Base-by-base conservation (phyloP, 1,284 basidiomycete species). In the Vanrija humicola region DNA sequence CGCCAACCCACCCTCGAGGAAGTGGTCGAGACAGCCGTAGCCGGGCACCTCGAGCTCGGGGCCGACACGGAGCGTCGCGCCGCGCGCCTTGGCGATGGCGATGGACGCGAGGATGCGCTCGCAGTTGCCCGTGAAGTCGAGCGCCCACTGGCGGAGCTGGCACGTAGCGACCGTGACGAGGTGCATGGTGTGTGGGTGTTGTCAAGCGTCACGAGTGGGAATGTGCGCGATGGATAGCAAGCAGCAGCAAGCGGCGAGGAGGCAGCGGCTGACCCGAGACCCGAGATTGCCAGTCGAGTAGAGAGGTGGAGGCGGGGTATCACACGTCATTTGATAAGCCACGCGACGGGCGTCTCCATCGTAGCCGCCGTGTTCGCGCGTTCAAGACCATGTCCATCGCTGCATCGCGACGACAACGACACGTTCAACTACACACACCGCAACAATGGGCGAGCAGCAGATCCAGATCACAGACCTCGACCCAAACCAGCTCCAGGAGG, bases 1-100 rank as follows among this genome's bases (percentile, higher is more conserved):
- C 23, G 1, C 16, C 25, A 5, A 53, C 69, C 63, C 56, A 74
- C 77, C 75, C 60, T 78, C 77, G 5, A 78, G 66, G 59, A 78
- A 96, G 66, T 97, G 93, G 72, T 97, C 93, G 50, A 92, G 81
- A 74, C 94, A 97, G 3, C 93, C 93, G 77, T 96, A 96, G 5
- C 93, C 93, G 25, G 94, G 88, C 63, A 99, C 91, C 77, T 99
- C 96, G n/a, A 98, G 82, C 75, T 98, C 95, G 18, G 96, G 96
- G 1, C 96, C 96, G n/a, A 98, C 94, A 67, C 96, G 82, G 28
- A 99, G 78, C 3, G 86, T 89, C 7, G 94, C 93, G n/a, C 93
- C 92, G 49, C 85, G 81, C 48, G 83, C 81, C 75, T 95, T 98
- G 5, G 96, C 92, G 46, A 92, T 83, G 6, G 79, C 79, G 62